Percentiles rank a stretch among this genome's conserved stretches.
These are phyloP conservation scores for Clitoria ternatea DNA, from an alignment of 306 rosid genomes.

Conservation along the genomic window DNA sequence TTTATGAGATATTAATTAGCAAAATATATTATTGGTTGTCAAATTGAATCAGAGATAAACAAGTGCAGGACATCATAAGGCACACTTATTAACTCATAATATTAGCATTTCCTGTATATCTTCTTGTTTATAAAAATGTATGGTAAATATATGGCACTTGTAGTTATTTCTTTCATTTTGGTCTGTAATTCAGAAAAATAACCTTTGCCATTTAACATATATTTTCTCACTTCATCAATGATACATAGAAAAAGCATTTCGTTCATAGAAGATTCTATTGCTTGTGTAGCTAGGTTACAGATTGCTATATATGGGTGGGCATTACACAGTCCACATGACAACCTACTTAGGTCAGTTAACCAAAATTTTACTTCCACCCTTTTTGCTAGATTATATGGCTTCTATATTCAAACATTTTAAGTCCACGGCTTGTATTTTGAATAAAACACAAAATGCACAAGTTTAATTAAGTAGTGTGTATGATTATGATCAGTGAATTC, in stretches of 20 bases:
- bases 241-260: neutral
- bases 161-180: neutral
- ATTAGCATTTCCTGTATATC: neutral
- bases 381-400: too few relatives aligned
- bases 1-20: neutral
- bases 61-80: neutral
- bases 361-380: neutral
- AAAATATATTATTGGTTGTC: neutral
- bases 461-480: too few relatives aligned
- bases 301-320: neutral
- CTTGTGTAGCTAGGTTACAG: neutral
- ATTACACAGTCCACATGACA: neutral
- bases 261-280: neutral
- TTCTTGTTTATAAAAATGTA: neutral
- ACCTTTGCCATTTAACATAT: neutral
- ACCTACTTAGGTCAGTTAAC: neutral
- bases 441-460: neutral
- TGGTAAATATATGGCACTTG: neutral
- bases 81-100: neutral
- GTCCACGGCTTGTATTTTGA: neutral
- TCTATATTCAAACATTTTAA: neutral
- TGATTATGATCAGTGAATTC: neutral
- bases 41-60: neutral
- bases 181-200: neutral
- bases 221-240: neutral